Evolutionary conservation across 2,329 filamentous ascomycete species (phyloP).

Genomic region (Aspergillus sp.): DNA sequence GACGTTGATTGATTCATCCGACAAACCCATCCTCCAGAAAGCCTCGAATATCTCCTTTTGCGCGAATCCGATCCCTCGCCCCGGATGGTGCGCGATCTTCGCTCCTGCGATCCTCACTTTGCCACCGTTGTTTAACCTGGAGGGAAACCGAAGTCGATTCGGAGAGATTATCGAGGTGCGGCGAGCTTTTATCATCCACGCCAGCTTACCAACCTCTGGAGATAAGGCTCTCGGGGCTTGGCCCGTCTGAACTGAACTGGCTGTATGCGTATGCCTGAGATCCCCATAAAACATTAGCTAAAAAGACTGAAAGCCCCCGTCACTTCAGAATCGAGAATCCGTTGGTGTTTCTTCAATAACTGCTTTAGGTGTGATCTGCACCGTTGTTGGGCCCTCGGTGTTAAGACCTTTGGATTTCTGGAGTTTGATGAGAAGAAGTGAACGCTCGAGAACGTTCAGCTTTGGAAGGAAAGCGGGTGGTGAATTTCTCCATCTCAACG

Average conservation of each 20-base stretch:
- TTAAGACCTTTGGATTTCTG: not conserved
- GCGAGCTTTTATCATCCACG: not conserved
- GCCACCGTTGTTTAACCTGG: constrained; percentile 3
- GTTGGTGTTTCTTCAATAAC: not conserved
- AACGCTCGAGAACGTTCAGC: not conserved
- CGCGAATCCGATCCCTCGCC: not conserved
- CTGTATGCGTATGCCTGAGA: constrained; percentile 3
- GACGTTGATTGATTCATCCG: constrained; percentile 11
- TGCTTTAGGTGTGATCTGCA: not conserved
- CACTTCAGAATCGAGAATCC: not conserved
- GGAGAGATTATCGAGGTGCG: not conserved
- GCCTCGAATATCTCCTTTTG: not conserved
- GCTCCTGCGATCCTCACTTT: not conserved
- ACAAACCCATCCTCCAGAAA: constrained; percentile 3
- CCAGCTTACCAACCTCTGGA: not conserved
- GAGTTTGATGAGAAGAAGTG: not conserved
- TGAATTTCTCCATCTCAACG: not conserved
- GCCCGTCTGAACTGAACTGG: not conserved
- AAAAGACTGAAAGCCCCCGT: not conserved
- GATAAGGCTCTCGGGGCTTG: not conserved
- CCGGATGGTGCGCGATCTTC: not conserved
- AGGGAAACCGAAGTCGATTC: not conserved
- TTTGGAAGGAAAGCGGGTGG: constrained; percentile 1
- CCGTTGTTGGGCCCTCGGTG: not conserved
- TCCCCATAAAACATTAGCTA: not conserved